Evolutionary conservation across 2,329 filamentous ascomycete genomes (phyloP), one percentile per base, ranked within the genome.

Genomic region (Xylaria sp.): DNA sequence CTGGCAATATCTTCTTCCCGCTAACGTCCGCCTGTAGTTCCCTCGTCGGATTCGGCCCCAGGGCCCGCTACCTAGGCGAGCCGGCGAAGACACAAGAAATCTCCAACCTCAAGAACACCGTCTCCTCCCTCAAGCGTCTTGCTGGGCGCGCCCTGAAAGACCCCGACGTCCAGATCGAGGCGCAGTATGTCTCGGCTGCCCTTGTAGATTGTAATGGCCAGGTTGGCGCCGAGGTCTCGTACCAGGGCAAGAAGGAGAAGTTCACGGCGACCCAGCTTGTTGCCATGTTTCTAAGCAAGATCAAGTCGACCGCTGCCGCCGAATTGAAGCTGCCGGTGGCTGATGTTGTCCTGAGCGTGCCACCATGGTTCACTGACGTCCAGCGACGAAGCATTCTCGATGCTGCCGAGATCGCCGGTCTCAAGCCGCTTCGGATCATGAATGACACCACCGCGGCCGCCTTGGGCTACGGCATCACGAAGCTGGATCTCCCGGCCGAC

Each of bases 21-120:
- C 74, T 77, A 60, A 79, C 71, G 63, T 59, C 39, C 61, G 27
- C 57, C 51, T 47, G 62, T 77, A 96, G 94, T 69, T 94, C 96
- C 70, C 86, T 99, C 73, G 96, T 99, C 76, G 94, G 93, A 77
- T 99, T 99, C 82, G 93, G 94, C 67, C 91, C 93, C 79, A 97
- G 97, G 85, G 90, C 88, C 81, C 92, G 96, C 85, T 97, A 96
- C 80, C 88, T 99, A 72, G 96, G 96, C 73, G 96, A 99, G 85
- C 83, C 92, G 65, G 96, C 96, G 74, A 98, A 98, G 89, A 98
- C 95, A 73, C 95, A 97, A 84, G 96, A 99, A 84, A 96, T 97
- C 79, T 97, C 95, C 78, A 99, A 99, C 87, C 89, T 98, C 78
- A 99, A 98, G 87, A 99, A 99, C 88, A 99, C 96, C 74, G 92